Percentiles rank a stretch among this genome's conserved stretches.
Conservation (phyloP, 2,329 filamentous ascomycete species). For the Dryadomyces quercivorus region DNA sequence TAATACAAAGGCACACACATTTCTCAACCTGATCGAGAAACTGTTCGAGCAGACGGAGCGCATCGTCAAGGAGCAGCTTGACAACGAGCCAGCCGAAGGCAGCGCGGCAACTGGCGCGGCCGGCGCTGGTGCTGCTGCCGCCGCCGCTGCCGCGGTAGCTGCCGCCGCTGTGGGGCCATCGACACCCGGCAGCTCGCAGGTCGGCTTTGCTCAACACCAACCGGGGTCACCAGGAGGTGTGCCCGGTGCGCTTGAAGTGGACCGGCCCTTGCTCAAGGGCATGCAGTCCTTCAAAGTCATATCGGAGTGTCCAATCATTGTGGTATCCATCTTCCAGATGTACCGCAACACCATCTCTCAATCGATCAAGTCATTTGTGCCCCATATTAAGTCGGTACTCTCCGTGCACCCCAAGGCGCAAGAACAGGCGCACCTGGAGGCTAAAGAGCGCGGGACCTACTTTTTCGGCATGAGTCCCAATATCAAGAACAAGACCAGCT, state of each 20-base stretch:
- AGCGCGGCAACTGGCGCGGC: background rate
- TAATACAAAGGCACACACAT: constrained; percentile 67
- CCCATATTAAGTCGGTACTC: constrained; percentile 83
- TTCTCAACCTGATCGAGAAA: constrained; percentile 84
- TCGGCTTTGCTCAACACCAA: constrained; percentile 57
- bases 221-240: constrained; percentile 76
- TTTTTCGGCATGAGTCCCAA: constrained; percentile 89
- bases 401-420: constrained; percentile 85
- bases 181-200: constrained; percentile 51
- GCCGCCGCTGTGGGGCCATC: constrained; percentile 41
- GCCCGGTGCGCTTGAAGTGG: constrained; percentile 68
- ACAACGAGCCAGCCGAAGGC: constrained; percentile 50
- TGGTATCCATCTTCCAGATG: constrained; percentile 94
- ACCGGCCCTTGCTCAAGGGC: constrained; percentile 71
- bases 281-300: constrained; percentile 99
- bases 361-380: constrained; percentile 87
- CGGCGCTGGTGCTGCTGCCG: background rate
- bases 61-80: constrained; percentile 90
- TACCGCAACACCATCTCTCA: constrained; percentile 67
- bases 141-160: background rate
- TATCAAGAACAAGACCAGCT: constrained; percentile 86
- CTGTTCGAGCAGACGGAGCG: constrained; percentile 92
- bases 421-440: constrained; percentile 80
- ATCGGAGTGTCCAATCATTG: constrained; percentile 95
- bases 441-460: constrained; percentile 63